Evolutionary conservation across 768 basidiomycete genomes (phyloP).

Genomic region (Kwoniella europaea): DNA sequence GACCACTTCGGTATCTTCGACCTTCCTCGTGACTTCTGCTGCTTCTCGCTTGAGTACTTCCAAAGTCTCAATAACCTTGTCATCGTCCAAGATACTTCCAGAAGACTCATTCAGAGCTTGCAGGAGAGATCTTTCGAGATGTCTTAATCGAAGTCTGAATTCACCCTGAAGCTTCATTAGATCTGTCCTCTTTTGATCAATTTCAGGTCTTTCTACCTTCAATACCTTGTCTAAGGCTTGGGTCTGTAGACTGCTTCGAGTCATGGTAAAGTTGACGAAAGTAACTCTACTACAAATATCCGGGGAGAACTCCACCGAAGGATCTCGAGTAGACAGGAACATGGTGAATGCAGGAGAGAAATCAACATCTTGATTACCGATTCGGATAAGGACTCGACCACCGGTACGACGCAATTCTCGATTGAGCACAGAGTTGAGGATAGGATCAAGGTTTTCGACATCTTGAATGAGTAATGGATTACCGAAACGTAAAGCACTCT

Average conservation of each 20-base stretch:
- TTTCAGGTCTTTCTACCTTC: slow-evolving; percentile 95
- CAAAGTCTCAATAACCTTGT: slow-evolving; percentile 89
- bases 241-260: slow-evolving; percentile 94
- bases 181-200: slow-evolving; percentile 92
- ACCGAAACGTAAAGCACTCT: slow-evolving; percentile 97
- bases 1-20: slow-evolving; percentile 91
- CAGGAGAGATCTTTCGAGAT: slow-evolving; percentile 86
- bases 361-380: slow-evolving; percentile 98
- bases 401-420: slow-evolving; percentile 94
- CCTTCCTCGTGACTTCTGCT: slow-evolving; percentile 91
- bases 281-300: slow-evolving; percentile 98
- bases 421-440: slow-evolving; percentile 95
- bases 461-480: slow-evolving; percentile 97
- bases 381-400: slow-evolving; percentile 92
- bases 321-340: slow-evolving; percentile 97
- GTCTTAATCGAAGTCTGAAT: slow-evolving; percentile 88
- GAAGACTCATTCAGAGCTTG: slow-evolving; percentile 95
- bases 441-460: slow-evolving; percentile 95
- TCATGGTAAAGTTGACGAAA: slow-evolving; percentile 98
- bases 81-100: slow-evolving; percentile 97
- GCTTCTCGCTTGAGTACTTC: slow-evolving; percentile 96
- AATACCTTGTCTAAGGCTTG: slow-evolving; percentile 97
- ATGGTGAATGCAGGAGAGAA: slow-evolving; percentile 99
- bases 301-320: slow-evolving; percentile 95
- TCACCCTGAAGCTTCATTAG: slow-evolving; percentile 98